Evolutionary conservation across 2,329 filamentous ascomycete species (phyloP).

Genomic region (Fusarium azukiicola): DNA sequence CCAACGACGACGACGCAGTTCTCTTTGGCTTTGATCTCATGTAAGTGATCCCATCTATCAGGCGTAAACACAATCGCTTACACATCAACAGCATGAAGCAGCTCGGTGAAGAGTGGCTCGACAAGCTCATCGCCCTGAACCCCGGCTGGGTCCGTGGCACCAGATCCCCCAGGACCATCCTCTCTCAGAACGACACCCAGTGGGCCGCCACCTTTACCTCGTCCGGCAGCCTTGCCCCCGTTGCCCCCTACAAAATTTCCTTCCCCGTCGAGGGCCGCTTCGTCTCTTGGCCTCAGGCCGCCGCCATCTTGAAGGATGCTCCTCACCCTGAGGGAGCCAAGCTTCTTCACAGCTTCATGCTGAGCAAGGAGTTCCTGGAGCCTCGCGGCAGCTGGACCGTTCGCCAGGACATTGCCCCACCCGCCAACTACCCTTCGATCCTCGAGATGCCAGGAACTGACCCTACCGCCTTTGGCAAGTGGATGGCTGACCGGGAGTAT

Average conservation of each 20-base stretch:
- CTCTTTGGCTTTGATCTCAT: constrained; percentile 73
- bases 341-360: constrained; percentile 35
- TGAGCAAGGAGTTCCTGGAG: constrained; percentile 28
- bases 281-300: constrained; percentile 70
- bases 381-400: constrained; percentile 28
- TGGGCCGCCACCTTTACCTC: constrained; percentile 62
- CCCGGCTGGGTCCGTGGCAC: constrained; percentile 76
- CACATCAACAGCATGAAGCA: constrained; percentile 57
- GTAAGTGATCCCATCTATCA: constrained; percentile 53
- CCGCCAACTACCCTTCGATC: constrained; percentile 21
- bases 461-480: constrained; percentile 29
- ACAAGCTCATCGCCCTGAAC: constrained; percentile 70
- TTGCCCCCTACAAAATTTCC: constrained; percentile 48
- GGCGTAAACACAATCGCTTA: background rate
- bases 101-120: constrained; percentile 70
- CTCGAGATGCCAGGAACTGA: constrained; percentile 35
- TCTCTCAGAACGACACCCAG: constrained; percentile 55
- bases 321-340: constrained; percentile 43
- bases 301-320: constrained; percentile 29
- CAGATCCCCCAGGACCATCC: constrained; percentile 63
- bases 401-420: constrained; percentile 22
- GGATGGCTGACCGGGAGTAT: constrained; percentile 22
- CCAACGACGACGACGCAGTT: constrained; percentile 79
- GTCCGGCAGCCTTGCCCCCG: constrained; percentile 40
- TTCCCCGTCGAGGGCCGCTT: constrained; percentile 65